phyloP scores from a whole-genome alignment of 768 basidiomycete species.

The Termitomyces sp. region DNA sequence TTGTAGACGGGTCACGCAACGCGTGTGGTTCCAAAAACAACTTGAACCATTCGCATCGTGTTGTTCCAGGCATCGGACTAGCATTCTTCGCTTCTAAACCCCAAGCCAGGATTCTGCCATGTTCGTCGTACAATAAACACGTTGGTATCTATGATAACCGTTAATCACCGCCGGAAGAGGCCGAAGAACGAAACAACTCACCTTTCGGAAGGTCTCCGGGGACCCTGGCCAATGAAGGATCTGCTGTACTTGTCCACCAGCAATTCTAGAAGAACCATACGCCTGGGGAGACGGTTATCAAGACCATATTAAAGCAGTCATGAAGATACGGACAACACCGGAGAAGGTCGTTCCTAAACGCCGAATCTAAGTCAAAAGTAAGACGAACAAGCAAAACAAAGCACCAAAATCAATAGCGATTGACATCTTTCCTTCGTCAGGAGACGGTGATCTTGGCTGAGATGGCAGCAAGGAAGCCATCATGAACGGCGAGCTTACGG shows the following conservation, averaged over 20 bases:
- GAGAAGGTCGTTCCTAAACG: conserved; percentile 78
- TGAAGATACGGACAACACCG: conserved; percentile 59
- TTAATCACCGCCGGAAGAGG: background rate
- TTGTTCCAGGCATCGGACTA: conserved; percentile 58
- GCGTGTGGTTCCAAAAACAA: conserved; percentile 81
- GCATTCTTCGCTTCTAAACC: conserved; percentile 85
- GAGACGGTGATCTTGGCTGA: conserved; percentile 17
- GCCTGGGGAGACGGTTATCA: conserved; percentile 41
- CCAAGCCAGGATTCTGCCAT: conserved; percentile 75
- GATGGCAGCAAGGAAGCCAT: conserved; percentile 20
- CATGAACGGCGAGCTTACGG: conserved; percentile 18
- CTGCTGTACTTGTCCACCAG: conserved; percentile 75
- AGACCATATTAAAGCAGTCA: background rate
- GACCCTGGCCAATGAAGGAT: conserved; percentile 85
- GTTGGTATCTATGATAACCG: conserved; percentile 54
- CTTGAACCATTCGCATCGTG: conserved; percentile 68
- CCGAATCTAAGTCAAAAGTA: background rate
- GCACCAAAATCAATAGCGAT: conserved; percentile 80
- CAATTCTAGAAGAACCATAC: conserved; percentile 81
- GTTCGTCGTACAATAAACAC: conserved; percentile 75
- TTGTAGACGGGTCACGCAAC: conserved; percentile 60
- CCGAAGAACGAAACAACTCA: conserved; percentile 17
- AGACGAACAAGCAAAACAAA: conserved; percentile 14
- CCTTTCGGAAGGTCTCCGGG: conserved; percentile 82
- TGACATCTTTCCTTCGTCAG: conserved; percentile 75